A percentile compares a stretch with the other conserved stretches of the same genome.
Conservation (phyloP, 805 yeast species). For the Zygosaccharomyces gambellarensis region DNA sequence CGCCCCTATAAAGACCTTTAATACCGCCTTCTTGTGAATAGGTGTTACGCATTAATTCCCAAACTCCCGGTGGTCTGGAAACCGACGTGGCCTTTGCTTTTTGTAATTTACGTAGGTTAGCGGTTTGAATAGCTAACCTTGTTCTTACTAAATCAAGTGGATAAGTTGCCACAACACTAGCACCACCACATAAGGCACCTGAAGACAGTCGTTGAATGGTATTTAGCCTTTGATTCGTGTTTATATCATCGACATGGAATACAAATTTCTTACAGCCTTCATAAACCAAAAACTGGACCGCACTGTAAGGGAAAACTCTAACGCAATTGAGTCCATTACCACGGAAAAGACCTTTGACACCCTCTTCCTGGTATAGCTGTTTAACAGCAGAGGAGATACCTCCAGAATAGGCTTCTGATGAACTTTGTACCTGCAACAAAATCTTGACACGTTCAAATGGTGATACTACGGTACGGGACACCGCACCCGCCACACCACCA, state of each 20-base stretch:
- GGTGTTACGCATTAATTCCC: slow-evolving; percentile 50
- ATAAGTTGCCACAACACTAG: slow-evolving; percentile 77
- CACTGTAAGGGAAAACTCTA: slow-evolving; percentile 88
- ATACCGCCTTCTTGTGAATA: slow-evolving; percentile 79
- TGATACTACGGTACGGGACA: slow-evolving; percentile 85
- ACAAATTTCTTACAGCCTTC: slow-evolving; percentile 52
- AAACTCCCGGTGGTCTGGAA: slow-evolving; percentile 65
- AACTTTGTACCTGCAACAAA: slow-evolving; percentile 76
- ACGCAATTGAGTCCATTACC: slow-evolving; percentile 90
- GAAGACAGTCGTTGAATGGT: slow-evolving; percentile 60
- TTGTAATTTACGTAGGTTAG: slow-evolving; percentile 46
- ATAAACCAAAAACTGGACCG: slow-evolving; percentile 87
- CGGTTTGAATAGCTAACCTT: slow-evolving; percentile 83
- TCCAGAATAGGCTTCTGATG: slow-evolving; percentile 41
- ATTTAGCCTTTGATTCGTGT: slow-evolving; percentile 37
- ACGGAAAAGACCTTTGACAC: slow-evolving; percentile 81
- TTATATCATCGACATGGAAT: slow-evolving; percentile 28
- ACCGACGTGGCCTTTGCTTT: slow-evolving; percentile 38
- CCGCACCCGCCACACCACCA: slow-evolving; percentile 77
- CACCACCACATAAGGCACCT: slow-evolving; percentile 78
- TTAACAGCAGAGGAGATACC: slow-evolving; percentile 73
- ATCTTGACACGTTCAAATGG: slow-evolving; percentile 95
- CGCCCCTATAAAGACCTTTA: slow-evolving; percentile 72
- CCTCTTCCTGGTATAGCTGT: slow-evolving; percentile 85
- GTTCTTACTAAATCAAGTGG: slow-evolving; percentile 92